A percentile compares a stretch with the other conserved stretches of the same genome.
Evolutionary conservation across 148 eudicot genomes (phyloP).

Genomic region (Spergularia marina): DNA sequence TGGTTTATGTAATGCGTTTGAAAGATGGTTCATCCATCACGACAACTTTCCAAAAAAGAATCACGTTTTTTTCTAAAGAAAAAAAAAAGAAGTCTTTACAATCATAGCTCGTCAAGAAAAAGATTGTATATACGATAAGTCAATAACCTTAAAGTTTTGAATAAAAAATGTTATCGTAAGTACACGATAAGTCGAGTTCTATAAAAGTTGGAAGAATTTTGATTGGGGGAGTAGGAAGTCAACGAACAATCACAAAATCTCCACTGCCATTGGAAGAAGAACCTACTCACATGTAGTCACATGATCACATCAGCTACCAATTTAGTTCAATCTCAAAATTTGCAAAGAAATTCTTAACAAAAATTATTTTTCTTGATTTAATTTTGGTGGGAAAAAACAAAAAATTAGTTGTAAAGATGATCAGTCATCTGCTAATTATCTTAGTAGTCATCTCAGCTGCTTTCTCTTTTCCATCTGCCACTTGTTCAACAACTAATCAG

Average conservation of each 20-base stretch:
- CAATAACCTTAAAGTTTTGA: too few relatives aligned
- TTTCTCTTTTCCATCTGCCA: slow-evolving; percentile 16
- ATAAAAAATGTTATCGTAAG: background rate
- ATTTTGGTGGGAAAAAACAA: background rate
- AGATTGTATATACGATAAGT: too few relatives aligned
- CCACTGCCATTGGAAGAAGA: background rate
- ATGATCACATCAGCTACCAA: background rate
- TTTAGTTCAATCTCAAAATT: background rate
- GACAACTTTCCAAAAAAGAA: too few relatives aligned
- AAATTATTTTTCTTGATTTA: background rate
- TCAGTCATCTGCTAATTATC: slow-evolving; percentile 1
- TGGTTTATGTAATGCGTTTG: too few relatives aligned
- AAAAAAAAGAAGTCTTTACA: too few relatives aligned
- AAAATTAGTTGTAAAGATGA: slow-evolving; percentile 12
- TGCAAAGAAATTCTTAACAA: background rate
- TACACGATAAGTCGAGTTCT: background rate
- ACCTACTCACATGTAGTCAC: too few relatives aligned
- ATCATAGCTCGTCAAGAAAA: too few relatives aligned
- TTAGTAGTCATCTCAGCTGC: slow-evolving; percentile 1
- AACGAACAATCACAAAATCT: slow-evolving; percentile 1
- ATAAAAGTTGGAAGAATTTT: background rate
- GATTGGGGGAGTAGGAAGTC: background rate
- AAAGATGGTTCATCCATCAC: too few relatives aligned
- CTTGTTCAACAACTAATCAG: slow-evolving; percentile 15
- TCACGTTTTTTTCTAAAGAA: too few relatives aligned